phyloP scores from a whole-genome alignment of 2,329 filamentous ascomycete genomes.

The Penicillium capsulatum region DNA sequence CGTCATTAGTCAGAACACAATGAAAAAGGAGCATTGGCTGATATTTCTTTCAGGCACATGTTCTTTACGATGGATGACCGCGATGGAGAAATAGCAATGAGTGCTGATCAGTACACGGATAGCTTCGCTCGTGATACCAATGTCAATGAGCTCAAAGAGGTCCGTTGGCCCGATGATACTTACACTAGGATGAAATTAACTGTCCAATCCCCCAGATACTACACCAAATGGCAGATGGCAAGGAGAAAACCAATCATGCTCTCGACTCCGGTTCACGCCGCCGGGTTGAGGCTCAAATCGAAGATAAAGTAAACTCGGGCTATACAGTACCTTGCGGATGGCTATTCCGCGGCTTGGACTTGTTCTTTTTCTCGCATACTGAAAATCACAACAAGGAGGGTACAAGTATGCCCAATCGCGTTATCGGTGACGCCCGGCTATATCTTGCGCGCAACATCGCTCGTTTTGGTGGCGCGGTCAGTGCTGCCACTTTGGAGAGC shows the following conservation, averaged over 20 bases:
- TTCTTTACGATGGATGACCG: slow-evolving; percentile 62
- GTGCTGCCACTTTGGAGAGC: slow-evolving; percentile 52
- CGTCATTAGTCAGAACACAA: no score
- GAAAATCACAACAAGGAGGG: slow-evolving; percentile 5
- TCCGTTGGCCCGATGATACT: slow-evolving; percentile 15
- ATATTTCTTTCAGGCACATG: slow-evolving; percentile 58
- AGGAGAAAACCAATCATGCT: slow-evolving; percentile 33
- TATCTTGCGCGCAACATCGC: slow-evolving; percentile 56
- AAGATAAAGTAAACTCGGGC: slow-evolving; percentile 39
- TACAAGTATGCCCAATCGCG: neutral
- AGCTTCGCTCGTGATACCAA: slow-evolving; percentile 71
- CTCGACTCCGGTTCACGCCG: slow-evolving; percentile 48
- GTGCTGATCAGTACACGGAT: slow-evolving; percentile 74
- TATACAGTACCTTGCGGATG: slow-evolving; percentile 40
- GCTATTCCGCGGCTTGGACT: slow-evolving; percentile 47
- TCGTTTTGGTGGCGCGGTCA: slow-evolving; percentile 63
- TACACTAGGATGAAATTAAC: no score
- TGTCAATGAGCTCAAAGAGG: slow-evolving; percentile 56
- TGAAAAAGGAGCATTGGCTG: no score
- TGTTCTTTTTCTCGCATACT: slow-evolving; percentile 39
- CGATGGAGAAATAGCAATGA: slow-evolving; percentile 52
- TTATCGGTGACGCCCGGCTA: slow-evolving; percentile 23
- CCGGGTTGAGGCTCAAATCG: slow-evolving; percentile 55
- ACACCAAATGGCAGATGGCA: slow-evolving; percentile 35
- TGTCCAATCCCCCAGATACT: slow-evolving; percentile 32